Base-by-base conservation (phyloP, 2,329 filamentous ascomycete species). In the Polytolypa hystricis region DNA sequence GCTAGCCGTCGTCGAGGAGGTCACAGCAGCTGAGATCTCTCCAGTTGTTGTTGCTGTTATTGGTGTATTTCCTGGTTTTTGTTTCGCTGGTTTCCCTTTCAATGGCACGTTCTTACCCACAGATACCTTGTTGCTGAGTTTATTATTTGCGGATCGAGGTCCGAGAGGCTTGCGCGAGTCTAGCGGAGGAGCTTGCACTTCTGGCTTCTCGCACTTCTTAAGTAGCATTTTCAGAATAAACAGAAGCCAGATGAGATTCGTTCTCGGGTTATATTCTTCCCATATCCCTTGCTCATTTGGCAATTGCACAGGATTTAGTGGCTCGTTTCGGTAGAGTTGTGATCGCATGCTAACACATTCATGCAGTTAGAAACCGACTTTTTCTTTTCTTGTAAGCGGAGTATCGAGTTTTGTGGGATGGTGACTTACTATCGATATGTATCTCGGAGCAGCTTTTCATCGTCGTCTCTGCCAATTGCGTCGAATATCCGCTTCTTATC, bases 241-340 rank as follows among this genome's bases (percentile, higher is more conserved):
- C 33, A 75, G 68, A 15, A 77, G 55, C 77, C 77, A 81, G 10
- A 79, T 61, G 10, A 78, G 60, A 45, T 80, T 81, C 2, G 76
- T 78, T 38, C 66, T 63, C 2, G 77, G 74, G 26, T 70, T 65
- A 50, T 71, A 79, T 19, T 62, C 54, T 8, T 58, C 53, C 74
- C 76, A 80, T 28, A 66, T 56, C 35, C 56, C 56, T 2, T 55
- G 50, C 14, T 60, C 51, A 15, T 52, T 42, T 4, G 50, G 49
- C 16, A 49, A 45, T 44, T 61, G 55, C 23, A 58, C 53, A 4
- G 53, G 52, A 4, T 58, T 49, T 0, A 66, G 51, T 0, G 70
- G 65, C 28, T 66, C 57, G 28, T 63, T 60, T 27, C 57, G 58
- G 37, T 65, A 65, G 10, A 70, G 36, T 31, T 60, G 49, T 14